Conservation (phyloP, 352 stramenopile species). For the Pythium aristosporum region DNA sequence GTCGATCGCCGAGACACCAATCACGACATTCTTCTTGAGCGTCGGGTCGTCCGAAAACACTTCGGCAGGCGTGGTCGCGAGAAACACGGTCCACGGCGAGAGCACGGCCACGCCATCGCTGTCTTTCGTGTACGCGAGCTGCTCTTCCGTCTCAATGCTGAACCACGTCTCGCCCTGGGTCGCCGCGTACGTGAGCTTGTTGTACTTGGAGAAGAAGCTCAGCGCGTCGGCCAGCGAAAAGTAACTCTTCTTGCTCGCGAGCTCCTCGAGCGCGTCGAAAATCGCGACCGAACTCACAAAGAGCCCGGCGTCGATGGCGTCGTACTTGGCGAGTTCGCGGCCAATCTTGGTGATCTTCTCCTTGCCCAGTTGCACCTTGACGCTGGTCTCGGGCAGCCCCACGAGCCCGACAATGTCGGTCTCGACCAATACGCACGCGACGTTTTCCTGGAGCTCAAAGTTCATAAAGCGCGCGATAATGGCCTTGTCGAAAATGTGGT, state of each 20-base stretch:
- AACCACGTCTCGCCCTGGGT: conserved; percentile 80
- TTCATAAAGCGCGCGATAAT: conserved; percentile 66
- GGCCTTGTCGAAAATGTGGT: conserved; percentile 46
- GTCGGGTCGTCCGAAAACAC: conserved; percentile 34
- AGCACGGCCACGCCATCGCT: conserved; percentile 61
- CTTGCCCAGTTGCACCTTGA: conserved; percentile 60
- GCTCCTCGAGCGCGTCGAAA: conserved; percentile 60
- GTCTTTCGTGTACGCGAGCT: conserved; percentile 76
- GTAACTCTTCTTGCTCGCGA: conserved; percentile 63
- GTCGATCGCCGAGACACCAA: conserved; percentile 60
- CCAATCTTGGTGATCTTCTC: conserved; percentile 64
- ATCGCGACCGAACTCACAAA: conserved; percentile 73
- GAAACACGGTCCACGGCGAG: conserved; percentile 77
- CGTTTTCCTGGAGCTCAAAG: conserved; percentile 51
- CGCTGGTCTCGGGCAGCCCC: conserved; percentile 53
- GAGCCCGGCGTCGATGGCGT: conserved; percentile 69
- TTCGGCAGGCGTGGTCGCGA: conserved; percentile 55
- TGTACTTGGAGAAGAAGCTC: conserved; percentile 63
- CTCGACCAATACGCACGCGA: conserved; percentile 75
- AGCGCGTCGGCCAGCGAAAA: conserved; percentile 78
- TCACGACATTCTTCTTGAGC: conserved; percentile 75
- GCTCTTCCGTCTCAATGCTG: conserved; percentile 81
- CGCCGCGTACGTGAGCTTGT: conserved; percentile 60
- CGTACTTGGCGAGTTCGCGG: conserved; percentile 49
- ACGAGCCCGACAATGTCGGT: conserved; percentile 62